Percentiles rank a stretch among this genome's conserved stretches.
These are phyloP conservation scores for Cladophialophora immunda DNA, from an alignment of 2,329 filamentous ascomycete genomes.

Conservation along the genomic window DNA sequence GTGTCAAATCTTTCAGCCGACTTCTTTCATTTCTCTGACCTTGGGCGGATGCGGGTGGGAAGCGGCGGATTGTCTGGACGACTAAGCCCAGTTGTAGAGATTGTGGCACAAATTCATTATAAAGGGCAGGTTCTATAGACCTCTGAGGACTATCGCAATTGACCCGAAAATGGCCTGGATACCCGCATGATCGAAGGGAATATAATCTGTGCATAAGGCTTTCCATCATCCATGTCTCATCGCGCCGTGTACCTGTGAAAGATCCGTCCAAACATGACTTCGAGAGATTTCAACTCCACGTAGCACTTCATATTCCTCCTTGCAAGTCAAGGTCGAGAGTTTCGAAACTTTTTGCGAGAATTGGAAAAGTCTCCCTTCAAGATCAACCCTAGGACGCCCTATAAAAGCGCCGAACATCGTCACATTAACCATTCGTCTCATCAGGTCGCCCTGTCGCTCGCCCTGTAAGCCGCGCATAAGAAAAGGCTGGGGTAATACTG, in stretches of 20 bases:
- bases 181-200: conserved; percentile 10
- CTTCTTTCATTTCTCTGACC: background rate
- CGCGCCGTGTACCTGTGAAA: background rate
- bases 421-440: conserved; percentile 34
- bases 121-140: conserved; percentile 18
- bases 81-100: background rate
- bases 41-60: background rate
- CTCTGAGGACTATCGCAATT: background rate
- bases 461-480: background rate
- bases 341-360: conserved; percentile 22
- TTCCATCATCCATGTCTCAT: background rate
- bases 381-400: background rate
- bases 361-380: conserved; percentile 1
- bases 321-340: background rate
- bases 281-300: conserved; percentile 17
- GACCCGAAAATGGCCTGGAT: background rate
- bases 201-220: background rate
- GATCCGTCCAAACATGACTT: conserved; percentile 8
- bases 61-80: background rate
- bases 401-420: conserved; percentile 31
- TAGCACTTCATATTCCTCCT: background rate
- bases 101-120: conserved; percentile 13
- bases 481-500: conserved; percentile 1
- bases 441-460: conserved; percentile 30
- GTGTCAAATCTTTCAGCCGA: background rate